A percentile compares a stretch with the other conserved stretches of the same genome.
Evolutionary conservation across 2,329 filamentous ascomycete genomes (phyloP).

Genomic region (Orbilia quercus): DNA sequence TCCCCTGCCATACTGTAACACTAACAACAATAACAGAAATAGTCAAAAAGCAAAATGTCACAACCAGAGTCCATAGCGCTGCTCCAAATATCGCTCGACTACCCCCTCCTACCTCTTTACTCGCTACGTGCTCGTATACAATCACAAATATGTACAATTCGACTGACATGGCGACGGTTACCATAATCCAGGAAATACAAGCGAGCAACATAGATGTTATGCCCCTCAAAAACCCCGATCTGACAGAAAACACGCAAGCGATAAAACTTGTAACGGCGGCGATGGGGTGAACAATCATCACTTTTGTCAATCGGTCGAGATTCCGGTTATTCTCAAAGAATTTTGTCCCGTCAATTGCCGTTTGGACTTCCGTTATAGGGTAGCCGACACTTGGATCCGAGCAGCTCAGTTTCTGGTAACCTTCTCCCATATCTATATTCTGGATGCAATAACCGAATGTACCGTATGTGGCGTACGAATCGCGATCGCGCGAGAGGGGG

Average conservation of each 20-base stretch:
- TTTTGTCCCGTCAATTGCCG: conserved; percentile 42
- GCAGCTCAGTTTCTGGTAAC: conserved; percentile 42
- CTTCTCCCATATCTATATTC: conserved; percentile 45
- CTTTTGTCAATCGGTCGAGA: conserved; percentile 43
- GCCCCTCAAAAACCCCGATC: conserved; percentile 34
- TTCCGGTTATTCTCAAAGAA: conserved; percentile 40
- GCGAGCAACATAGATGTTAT: conserved; percentile 29
- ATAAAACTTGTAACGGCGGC: conserved; percentile 22
- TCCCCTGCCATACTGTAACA: conserved; percentile 41
- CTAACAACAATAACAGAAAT: conserved; percentile 21
- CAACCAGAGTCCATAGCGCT: conserved; percentile 40
- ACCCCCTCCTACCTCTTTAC: conserved; percentile 34
- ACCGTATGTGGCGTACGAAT: conserved; percentile 46
- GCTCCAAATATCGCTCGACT: conserved; percentile 25
- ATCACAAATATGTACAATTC: conserved; percentile 39
- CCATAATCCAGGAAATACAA: conserved; percentile 18
- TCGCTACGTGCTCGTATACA: conserved; percentile 32
- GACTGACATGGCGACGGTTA: conserved; percentile 32
- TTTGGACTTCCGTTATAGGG: conserved; percentile 43
- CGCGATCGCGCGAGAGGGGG: conserved; percentile 42
- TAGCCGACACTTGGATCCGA: conserved; percentile 44
- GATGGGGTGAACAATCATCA: conserved; percentile 48
- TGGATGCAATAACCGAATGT: conserved; percentile 52
- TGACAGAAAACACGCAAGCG: conserved; percentile 24
- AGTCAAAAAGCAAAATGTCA: conserved; percentile 16